A percentile compares a stretch with the other conserved stretches of the same genome.
These are phyloP conservation scores for Glycyrrhiza uralensis DNA, from an alignment of 306 rosid genomes.

Conservation along the genomic window DNA sequence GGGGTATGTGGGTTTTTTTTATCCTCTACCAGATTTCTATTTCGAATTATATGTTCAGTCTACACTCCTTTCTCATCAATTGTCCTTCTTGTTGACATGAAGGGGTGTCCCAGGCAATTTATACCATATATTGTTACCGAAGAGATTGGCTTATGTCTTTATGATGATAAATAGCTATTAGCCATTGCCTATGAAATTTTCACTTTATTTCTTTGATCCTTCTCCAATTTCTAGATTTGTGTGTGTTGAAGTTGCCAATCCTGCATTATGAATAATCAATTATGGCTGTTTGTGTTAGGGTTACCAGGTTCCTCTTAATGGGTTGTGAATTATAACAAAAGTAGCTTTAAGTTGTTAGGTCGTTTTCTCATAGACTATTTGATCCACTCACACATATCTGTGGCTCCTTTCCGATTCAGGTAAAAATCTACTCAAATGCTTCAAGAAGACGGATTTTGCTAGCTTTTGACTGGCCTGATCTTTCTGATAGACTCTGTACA, in stretches of 20 bases:
- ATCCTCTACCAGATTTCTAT: neutral
- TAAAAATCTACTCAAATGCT: conserved; percentile 46
- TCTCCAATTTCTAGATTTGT: conserved; percentile 7
- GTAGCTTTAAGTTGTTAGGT: conserved; percentile 1
- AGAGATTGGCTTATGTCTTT: neutral
- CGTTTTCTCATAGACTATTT: neutral
- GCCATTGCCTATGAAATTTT: neutral
- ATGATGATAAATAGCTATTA: neutral
- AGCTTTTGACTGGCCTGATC: conserved; percentile 45
- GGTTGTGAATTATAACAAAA: neutral
- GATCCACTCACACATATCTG: neutral
- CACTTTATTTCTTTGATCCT: neutral
- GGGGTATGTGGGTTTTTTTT: conserved; percentile 29
- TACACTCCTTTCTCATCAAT: neutral
- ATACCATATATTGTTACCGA: neutral
- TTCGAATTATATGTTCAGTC: neutral
- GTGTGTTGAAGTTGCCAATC: conserved; percentile 1
- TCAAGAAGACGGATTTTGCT: conserved; percentile 50
- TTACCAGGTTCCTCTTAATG: conserved; percentile 1
- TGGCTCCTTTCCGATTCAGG: conserved; percentile 28
- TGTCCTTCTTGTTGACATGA: neutral
- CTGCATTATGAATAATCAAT: neutral
- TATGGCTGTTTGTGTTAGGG: neutral
- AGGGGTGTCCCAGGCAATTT: neutral
- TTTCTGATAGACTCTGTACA: conserved; percentile 42